A percentile compares a stretch with the other conserved stretches of the same genome.
Conservation (phyloP, 768 basidiomycete genomes). For the Imleria badia region DNA sequence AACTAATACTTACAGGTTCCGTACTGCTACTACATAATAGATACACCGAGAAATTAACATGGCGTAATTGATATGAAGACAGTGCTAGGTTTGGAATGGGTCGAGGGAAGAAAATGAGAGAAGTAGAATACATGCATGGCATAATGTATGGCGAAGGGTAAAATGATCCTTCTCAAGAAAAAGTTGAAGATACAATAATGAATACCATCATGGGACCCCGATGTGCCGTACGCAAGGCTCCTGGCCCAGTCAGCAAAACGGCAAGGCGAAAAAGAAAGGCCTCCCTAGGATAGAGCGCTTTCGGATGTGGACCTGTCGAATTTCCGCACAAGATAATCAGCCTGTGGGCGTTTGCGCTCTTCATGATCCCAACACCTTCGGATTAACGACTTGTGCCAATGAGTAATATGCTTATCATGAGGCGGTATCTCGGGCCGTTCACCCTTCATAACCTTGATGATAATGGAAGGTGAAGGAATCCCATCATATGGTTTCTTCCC, state of each 20-base stretch:
- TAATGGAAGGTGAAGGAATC: background rate
- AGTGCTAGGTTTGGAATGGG: background rate
- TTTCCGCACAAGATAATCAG: conserved; percentile 2
- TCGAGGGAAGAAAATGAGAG: background rate
- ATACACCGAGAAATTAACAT: too few relatives aligned
- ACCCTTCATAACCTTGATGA: background rate
- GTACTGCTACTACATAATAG: too few relatives aligned
- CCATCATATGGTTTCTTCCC: conserved; percentile 22
- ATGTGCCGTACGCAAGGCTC: background rate
- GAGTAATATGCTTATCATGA: background rate
- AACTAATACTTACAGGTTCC: too few relatives aligned
- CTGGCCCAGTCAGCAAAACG: background rate
- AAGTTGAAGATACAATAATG: background rate
- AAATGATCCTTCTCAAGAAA: background rate
- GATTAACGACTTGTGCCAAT: conserved; percentile 8
- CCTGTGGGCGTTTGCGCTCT: conserved; percentile 18
- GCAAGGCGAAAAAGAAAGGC: background rate
- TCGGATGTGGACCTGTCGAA: conserved; percentile 1
- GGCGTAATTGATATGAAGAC: too few relatives aligned
- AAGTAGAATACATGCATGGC: background rate
- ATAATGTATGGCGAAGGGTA: background rate
- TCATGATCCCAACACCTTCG: conserved; percentile 17
- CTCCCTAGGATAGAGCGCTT: too few relatives aligned
- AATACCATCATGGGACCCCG: background rate
- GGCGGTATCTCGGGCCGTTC: conserved; percentile 14